Conservation (phyloP, 2,329 filamentous ascomycete species). For the Thermomyces lanuginosus region DNA sequence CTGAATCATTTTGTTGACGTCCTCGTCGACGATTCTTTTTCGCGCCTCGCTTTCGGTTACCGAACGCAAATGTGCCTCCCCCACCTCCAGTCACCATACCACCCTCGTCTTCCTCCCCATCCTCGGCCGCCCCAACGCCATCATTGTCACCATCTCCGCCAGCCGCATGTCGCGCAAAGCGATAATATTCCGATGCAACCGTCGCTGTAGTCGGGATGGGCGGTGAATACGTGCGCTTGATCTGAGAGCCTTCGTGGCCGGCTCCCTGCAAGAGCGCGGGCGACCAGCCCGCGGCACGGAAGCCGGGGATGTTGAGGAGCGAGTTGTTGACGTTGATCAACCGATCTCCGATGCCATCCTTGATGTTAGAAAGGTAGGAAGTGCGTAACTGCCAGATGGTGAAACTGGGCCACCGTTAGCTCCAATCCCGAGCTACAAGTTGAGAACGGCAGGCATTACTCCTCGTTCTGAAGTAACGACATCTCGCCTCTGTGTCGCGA, state of each 20-base stretch:
- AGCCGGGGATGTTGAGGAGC: conserved; percentile 47
- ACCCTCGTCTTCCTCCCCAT: conserved; percentile 45
- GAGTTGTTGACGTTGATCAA: conserved; percentile 48
- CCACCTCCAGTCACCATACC: conserved; percentile 45
- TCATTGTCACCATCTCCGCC: conserved; percentile 13
- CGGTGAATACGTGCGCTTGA: conserved; percentile 49
- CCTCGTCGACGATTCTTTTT: conserved; percentile 19
- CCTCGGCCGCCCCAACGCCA: conserved; percentile 22
- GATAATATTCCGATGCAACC: conserved; percentile 47
- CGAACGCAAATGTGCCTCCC: conserved; percentile 40
- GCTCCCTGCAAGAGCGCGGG: conserved; percentile 20
- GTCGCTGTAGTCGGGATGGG: conserved; percentile 45
- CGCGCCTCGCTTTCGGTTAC: conserved; percentile 23
- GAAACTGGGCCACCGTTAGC: conserved; percentile 30
- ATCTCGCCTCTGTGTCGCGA: too few species aligned
- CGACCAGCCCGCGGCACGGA: conserved; percentile 48
- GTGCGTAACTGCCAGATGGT: conserved; percentile 50
- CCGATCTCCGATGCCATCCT: conserved; percentile 49
- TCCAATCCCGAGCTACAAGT: neutral
- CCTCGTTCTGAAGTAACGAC: conserved; percentile 37
- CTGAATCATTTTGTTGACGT: conserved; percentile 32
- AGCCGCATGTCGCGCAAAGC: conserved; percentile 25
- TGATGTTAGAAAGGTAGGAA: conserved; percentile 46
- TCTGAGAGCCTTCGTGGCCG: conserved; percentile 25
- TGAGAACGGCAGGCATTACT: conserved; percentile 18